A percentile compares a stretch with the other conserved stretches of the same genome.
These are phyloP conservation scores for Cochlearia excelsa DNA, from an alignment of 345 rosid genomes.

Conservation along the genomic window DNA sequence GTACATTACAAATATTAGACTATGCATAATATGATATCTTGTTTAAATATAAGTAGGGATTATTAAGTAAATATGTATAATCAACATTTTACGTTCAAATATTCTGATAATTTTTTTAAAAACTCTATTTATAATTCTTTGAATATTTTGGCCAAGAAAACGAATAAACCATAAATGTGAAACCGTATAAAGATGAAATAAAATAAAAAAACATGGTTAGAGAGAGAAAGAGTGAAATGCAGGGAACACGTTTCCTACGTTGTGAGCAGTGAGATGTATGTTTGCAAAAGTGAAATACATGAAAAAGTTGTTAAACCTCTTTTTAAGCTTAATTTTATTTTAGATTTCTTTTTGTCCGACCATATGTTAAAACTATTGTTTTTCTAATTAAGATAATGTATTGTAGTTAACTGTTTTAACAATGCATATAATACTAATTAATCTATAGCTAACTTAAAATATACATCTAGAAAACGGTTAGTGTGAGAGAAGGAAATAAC, in stretches of 20 bases:
- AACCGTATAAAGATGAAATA: slow-evolving; percentile 16
- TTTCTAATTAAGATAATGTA: too few species aligned
- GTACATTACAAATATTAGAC: background rate
- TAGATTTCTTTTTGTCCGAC: too few species aligned
- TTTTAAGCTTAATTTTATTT: background rate
- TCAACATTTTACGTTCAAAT: slow-evolving; percentile 5
- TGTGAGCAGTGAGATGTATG: slow-evolving; percentile 34
- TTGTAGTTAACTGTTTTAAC: too few species aligned
- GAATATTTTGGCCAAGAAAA: too few species aligned
- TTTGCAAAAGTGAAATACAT: slow-evolving; percentile 25
- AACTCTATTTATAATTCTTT: too few species aligned
- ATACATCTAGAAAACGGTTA: too few species aligned
- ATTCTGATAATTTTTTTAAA: background rate
- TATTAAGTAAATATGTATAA: background rate
- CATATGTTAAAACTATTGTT: too few species aligned
- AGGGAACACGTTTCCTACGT: slow-evolving; percentile 42
- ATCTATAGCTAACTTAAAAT: too few species aligned
- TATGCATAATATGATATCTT: background rate
- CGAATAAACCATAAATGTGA: slow-evolving; percentile 6
- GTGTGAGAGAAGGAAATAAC: too few species aligned
- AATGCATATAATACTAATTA: too few species aligned
- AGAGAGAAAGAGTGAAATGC: slow-evolving; percentile 19
- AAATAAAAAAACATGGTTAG: slow-evolving; percentile 7
- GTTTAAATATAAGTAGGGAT: background rate
- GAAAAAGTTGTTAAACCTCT: slow-evolving; percentile 26